Conservation (phyloP, 305 asterid genomes). For the Ruellia speciosa region DNA sequence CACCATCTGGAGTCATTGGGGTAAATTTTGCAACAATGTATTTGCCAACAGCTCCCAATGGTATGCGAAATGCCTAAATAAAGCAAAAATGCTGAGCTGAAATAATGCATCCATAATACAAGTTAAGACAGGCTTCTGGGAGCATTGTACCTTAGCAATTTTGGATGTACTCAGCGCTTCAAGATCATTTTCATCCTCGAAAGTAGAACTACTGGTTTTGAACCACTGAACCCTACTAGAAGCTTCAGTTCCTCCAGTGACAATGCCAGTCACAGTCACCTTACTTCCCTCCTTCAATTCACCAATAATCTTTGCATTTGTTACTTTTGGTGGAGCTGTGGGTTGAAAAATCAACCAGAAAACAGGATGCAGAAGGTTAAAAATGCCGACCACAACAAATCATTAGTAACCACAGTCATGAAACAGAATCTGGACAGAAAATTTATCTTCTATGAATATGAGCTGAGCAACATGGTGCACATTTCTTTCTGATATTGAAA, state of each 20-base stretch:
- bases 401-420: slow-evolving; percentile 8
- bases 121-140: slow-evolving; percentile 17
- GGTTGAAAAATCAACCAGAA: slow-evolving; percentile 14
- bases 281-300: slow-evolving; percentile 95
- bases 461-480: slow-evolving; percentile 7
- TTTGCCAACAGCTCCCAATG: slow-evolving; percentile 91
- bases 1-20: slow-evolving; percentile 98
- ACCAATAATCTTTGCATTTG: slow-evolving; percentile 82
- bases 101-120: slow-evolving; percentile 19
- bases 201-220: slow-evolving; percentile 55
- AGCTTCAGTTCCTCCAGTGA: slow-evolving; percentile 97
- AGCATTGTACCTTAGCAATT: slow-evolving; percentile 69
- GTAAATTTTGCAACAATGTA: slow-evolving; percentile 76
- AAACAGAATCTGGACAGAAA: not conserved
- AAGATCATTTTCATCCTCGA: slow-evolving; percentile 66
- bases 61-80: slow-evolving; percentile 78
- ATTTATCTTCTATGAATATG: not conserved
- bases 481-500: slow-evolving; percentile 1
- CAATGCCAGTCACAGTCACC: slow-evolving; percentile 81
- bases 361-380: slow-evolving; percentile 15
- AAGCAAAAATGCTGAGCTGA: slow-evolving; percentile 21
- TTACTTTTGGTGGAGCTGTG: slow-evolving; percentile 92
- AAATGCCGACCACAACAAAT: slow-evolving; percentile 9
- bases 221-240: slow-evolving; percentile 99
- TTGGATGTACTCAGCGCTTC: slow-evolving; percentile 83